Conservation (phyloP, 495 filamentous ascomycete genomes). For the Xylaria nigripes region DNA sequence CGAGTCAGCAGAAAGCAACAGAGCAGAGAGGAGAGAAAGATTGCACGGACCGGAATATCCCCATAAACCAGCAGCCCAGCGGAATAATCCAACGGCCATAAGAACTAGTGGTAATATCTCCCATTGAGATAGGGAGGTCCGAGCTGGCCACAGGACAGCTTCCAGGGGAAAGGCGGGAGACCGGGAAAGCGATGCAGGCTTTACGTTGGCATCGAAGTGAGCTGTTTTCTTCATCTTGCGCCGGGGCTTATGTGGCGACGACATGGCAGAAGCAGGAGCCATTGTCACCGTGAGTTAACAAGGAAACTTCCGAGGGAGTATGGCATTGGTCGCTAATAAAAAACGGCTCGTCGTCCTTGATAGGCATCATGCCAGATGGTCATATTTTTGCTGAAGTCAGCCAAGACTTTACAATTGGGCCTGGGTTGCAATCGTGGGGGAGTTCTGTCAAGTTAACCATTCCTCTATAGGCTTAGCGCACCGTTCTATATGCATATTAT, state of each 20-base stretch:
- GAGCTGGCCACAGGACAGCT: slow-evolving; percentile 84
- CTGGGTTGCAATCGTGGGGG: not conserved
- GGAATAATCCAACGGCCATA: slow-evolving; percentile 83
- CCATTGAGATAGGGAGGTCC: slow-evolving; percentile 84
- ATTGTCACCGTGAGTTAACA: slow-evolving; percentile 30
- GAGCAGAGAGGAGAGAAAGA: not conserved
- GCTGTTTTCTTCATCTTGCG: slow-evolving; percentile 38
- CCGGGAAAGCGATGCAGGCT: slow-evolving; percentile 30
- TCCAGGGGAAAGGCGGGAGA: slow-evolving; percentile 71
- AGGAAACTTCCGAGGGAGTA: not conserved
- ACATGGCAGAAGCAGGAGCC: slow-evolving; percentile 30
- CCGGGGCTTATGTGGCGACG: slow-evolving; percentile 44
- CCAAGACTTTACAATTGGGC: not conserved
- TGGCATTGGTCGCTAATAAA: slow-evolving; percentile 3
- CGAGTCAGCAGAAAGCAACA: not conserved
- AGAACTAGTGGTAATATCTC: slow-evolving; percentile 76
- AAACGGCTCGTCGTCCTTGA: not conserved
- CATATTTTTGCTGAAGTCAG: not conserved
- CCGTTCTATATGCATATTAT: not conserved
- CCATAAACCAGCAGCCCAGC: slow-evolving; percentile 88
- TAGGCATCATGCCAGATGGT: not conserved
- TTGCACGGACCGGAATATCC: slow-evolving; percentile 71
- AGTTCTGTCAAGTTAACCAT: not conserved
- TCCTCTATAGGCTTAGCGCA: not conserved
- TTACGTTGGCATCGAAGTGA: slow-evolving; percentile 21